Base-by-base conservation (phyloP, 2,329 filamentous ascomycete species). In the Macrophomina pseudophaseolina region DNA sequence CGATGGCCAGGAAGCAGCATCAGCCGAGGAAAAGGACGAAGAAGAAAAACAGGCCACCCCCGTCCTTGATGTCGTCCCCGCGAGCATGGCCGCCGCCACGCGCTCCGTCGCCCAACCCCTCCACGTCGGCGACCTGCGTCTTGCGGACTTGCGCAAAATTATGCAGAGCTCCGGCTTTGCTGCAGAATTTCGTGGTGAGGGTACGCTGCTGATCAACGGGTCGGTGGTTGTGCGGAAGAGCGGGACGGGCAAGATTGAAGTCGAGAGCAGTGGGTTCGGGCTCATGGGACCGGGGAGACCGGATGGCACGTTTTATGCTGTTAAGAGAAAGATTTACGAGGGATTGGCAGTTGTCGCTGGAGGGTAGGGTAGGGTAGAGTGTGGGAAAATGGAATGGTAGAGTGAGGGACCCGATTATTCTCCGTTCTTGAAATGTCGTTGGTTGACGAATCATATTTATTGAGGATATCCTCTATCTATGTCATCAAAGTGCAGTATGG, bases 131-230 rank as follows among this genome's bases (percentile, higher is more conserved):
- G 95, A 99, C 77, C 82, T 98, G 49, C 87, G 94, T 28, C 86
- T 99, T 18, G 93, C 94, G 0, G 94, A 98, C 76, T 82, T 99
- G 67, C 86, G 95, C 62, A 90, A 92, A 68, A 86, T 94, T 23
- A 92, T 99, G 88, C 90, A 93, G 73, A 84, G 86, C 14, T 86
- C 90, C 3, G 93, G 94, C 0, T 93, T 97, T 80, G 89, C 88
- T 14, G 94, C 94, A 0, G 95, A 97, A 78, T 97, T 98, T 78
- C 86, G 93, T 59, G 95, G 95, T 59, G 94, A 98, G 79, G 95
- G 95, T 69, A 96, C 91, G 8, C 82, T 99, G 66, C 86, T 99
- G 9, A 90, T 99, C 66, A 94, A 98, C 75, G 91, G 92, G 1
- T 87, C 87, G 9, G 94, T 98, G 6, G 91, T 93, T 4, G 93